phyloP scores from a whole-genome alignment of 2,329 filamentous ascomycete species.

The Aspergillus awamori region DNA sequence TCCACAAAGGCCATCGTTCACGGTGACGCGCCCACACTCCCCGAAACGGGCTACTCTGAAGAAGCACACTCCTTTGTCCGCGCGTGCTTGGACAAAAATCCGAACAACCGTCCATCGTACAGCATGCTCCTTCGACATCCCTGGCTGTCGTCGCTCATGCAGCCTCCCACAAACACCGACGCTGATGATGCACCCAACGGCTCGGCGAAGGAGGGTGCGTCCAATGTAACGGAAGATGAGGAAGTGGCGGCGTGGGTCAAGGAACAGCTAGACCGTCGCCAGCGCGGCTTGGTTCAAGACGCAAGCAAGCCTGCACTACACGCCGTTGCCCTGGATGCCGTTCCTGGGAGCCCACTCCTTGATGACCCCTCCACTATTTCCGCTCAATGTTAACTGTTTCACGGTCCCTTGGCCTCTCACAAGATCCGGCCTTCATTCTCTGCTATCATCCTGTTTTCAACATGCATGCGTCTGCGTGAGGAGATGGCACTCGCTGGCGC shows the following conservation, averaged over 20 bases:
- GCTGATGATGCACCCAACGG: slow-evolving; percentile 25
- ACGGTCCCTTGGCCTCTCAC: not conserved
- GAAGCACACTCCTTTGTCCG: slow-evolving; percentile 83
- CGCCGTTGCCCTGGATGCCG: slow-evolving; percentile 77
- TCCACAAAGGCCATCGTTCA: slow-evolving; percentile 84
- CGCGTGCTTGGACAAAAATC: slow-evolving; percentile 88
- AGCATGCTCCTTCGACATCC: slow-evolving; percentile 84
- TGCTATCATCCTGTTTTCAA: not conserved
- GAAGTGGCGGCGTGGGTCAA: slow-evolving; percentile 89
- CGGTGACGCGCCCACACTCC: slow-evolving; percentile 89
- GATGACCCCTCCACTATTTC: slow-evolving; percentile 28
- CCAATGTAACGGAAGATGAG: slow-evolving; percentile 63
- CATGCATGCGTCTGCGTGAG: not conserved
- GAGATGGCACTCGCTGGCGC: slow-evolving; percentile 14
- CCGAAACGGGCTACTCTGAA: slow-evolving; percentile 74
- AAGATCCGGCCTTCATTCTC: not conserved
- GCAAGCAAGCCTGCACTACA: slow-evolving; percentile 78
- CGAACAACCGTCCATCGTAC: slow-evolving; percentile 91
- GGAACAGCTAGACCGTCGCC: slow-evolving; percentile 68
- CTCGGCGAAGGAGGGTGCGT: slow-evolving; percentile 33
- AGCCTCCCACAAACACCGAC: slow-evolving; percentile 73
- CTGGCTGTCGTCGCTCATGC: slow-evolving; percentile 77
- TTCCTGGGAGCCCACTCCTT: slow-evolving; percentile 50
- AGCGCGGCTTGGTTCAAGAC: slow-evolving; percentile 58
- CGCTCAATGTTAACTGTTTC: not conserved